phyloP scores from a whole-genome alignment of 257 asterid genomes.

The Catharanthus roseus region DNA sequence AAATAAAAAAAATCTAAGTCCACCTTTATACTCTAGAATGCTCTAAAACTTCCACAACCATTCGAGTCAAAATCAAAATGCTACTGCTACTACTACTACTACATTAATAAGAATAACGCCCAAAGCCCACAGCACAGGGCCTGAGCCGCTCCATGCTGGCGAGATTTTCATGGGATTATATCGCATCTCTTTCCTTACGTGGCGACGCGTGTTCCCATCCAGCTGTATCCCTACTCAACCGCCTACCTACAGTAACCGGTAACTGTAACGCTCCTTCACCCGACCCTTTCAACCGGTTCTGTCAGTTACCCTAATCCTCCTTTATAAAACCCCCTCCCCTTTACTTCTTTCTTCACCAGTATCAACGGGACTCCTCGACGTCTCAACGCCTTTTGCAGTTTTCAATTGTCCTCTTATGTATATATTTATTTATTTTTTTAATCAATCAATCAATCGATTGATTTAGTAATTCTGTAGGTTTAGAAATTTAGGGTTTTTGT shows the following conservation, averaged over 20 bases:
- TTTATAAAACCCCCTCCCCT: conserved; percentile 8
- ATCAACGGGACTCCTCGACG: neutral
- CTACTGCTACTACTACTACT: too few species aligned
- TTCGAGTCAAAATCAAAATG: conserved; percentile 34
- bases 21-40: too few species aligned
- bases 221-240: conserved; percentile 21
- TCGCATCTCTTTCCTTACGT: neutral
- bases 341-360: neutral
- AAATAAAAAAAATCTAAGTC: too few species aligned
- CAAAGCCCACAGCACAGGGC: conserved; percentile 5
- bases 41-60: conserved; percentile 18
- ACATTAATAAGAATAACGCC: conserved; percentile 3
- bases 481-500: conserved; percentile 7
- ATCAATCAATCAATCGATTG: too few species aligned
- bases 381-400: neutral
- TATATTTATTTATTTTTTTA: neutral
- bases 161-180: conserved; percentile 14
- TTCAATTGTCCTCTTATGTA: neutral
- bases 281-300: conserved; percentile 26
- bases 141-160: conserved; percentile 3
- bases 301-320: conserved; percentile 22
- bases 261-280: conserved; percentile 30
- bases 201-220: conserved; percentile 25
- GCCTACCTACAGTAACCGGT: conserved; percentile 28
- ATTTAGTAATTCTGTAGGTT: neutral